Evolutionary conservation across 305 asterid genomes (phyloP).

Genomic region (Fraxinus velutina): DNA sequence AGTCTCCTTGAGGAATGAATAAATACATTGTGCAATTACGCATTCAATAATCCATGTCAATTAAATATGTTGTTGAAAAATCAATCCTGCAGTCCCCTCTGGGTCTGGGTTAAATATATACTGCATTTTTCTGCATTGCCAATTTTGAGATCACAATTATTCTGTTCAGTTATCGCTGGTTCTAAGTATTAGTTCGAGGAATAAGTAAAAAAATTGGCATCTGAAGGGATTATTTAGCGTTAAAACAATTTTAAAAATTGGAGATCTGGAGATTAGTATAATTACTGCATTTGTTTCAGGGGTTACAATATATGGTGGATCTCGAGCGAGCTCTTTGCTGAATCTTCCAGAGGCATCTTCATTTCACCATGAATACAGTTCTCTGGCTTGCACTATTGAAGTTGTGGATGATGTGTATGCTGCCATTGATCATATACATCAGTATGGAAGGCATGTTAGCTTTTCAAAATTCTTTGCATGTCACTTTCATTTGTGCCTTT

Average conservation of each 20-base stretch:
- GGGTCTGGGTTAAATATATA: background rate
- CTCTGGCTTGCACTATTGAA: conserved; percentile 60
- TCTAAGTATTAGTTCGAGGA: background rate
- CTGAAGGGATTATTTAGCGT: background rate
- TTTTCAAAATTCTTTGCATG: background rate
- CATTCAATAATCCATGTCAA: background rate
- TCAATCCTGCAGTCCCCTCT: background rate
- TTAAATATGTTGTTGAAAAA: background rate
- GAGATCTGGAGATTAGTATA: background rate
- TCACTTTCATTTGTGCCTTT: background rate
- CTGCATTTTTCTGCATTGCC: background rate
- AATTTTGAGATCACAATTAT: background rate
- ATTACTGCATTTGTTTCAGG: conserved; percentile 35
- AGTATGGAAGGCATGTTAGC: conserved; percentile 55
- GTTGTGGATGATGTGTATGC: conserved; percentile 50
- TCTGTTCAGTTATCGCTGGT: background rate
- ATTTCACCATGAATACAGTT: conserved; percentile 53
- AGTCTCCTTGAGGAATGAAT: background rate
- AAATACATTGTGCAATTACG: background rate
- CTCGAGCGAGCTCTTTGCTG: conserved; percentile 44
- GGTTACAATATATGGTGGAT: conserved; percentile 55
- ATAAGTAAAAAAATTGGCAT: background rate
- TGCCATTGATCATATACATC: conserved; percentile 52
- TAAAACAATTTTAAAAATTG: background rate
- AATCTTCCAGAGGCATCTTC: conserved; percentile 36